A percentile compares a stretch with the other conserved stretches of the same genome.
phyloP scores from a whole-genome alignment of 116 monocot genomes.

The Iris pallida region DNA sequence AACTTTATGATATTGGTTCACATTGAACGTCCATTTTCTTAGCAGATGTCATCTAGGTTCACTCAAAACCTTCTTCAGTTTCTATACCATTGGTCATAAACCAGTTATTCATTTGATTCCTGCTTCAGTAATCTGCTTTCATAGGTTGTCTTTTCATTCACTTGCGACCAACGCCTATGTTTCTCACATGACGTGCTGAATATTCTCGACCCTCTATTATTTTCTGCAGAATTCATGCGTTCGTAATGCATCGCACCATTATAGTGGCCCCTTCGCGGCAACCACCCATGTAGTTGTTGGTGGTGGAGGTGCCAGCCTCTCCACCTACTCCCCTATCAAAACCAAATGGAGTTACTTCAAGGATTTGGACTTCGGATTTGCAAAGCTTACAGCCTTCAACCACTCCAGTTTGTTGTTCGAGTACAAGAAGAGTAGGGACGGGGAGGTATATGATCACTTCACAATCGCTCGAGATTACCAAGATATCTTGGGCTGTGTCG shows the following conservation, averaged over 20 bases:
- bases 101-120: background rate
- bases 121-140: background rate
- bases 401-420: constrained; percentile 58
- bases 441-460: constrained; percentile 76
- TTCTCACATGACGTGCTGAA: background rate
- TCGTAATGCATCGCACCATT: constrained; percentile 43
- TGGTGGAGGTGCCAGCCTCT: constrained; percentile 65
- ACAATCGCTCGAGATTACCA: constrained; percentile 70
- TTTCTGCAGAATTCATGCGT: constrained; percentile 30
- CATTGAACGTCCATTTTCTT: no score
- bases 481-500: constrained; percentile 61
- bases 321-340: constrained; percentile 28
- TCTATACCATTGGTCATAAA: no score
- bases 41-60: no score
- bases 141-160: background rate
- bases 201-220: background rate
- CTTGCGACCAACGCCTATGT: background rate
- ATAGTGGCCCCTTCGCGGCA: constrained; percentile 51
- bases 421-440: constrained; percentile 85
- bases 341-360: constrained; percentile 64
- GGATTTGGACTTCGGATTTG: constrained; percentile 70
- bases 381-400: constrained; percentile 76
- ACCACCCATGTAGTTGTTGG: constrained; percentile 91
- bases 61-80: no score
- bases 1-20: no score